Evolutionary conservation across 2,329 filamentous ascomycete genomes (phyloP), one percentile per base, ranked within the genome.

Genomic region (Zymoseptoria passerinii): DNA sequence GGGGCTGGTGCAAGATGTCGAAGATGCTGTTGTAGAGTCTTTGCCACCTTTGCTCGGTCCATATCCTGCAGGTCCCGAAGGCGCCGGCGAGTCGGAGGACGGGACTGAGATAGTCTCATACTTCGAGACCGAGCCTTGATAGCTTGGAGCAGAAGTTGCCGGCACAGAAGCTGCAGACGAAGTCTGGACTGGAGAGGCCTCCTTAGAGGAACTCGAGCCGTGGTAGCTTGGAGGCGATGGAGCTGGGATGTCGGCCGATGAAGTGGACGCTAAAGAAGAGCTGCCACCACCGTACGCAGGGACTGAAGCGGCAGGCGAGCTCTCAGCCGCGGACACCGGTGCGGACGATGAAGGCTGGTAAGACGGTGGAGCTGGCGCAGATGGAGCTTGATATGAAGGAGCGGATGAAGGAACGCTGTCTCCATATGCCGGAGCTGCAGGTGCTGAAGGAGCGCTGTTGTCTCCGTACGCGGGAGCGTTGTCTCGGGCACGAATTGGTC

Each of bases 401-500:
- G 50, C 50, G 28, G 50, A 52, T 8, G 50, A 29, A 27, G 50
- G 28, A 28, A 23, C 23, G 50, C 23, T 52, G 50, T 18, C 50
- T 29, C 23, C 23, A 28, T 18, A 28, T 10, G 50, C 23, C 3
- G 23, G 50, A 29, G 19, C 20, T 20, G 18, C 51, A 50, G 48
- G 28, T 13, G 28, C 28, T 19, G 49, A 5, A 13, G 49, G 55
- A 48, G 55, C 65, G 65, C 49, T 52, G 35, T 44, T 44, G 35
- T 44, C 35, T 44, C 13, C 35, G 35, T 44, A 44, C 13, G 35
- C 35, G 5, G 35, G 35, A 44, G 35, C 35, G 13, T 44, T 35
- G 48, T 66, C 62, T 59, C 61, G 54, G 16, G 58, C 58, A 44
- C 8, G 16, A 2, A 64, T 35, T 3, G 61, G 62, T 35, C 60